phyloP scores from a whole-genome alignment of 352 stramenopile genomes.

The Globisporangium emineosum region DNA sequence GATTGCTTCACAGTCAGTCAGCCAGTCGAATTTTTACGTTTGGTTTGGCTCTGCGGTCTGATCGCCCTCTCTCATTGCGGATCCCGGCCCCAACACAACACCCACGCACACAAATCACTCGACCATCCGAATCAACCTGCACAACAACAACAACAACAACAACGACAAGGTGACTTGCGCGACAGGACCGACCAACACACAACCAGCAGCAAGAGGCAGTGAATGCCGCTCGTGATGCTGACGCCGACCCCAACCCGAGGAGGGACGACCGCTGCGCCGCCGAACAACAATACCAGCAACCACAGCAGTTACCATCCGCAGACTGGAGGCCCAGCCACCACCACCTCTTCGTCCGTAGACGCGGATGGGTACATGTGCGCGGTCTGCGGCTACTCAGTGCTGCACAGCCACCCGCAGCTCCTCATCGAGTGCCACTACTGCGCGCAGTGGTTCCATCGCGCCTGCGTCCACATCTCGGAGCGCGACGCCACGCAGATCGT shows the following conservation, averaged over 20 bases:
- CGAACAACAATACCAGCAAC: neutral
- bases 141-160: constrained; percentile 4
- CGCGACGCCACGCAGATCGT: constrained; percentile 44
- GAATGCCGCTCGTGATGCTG: constrained; percentile 13
- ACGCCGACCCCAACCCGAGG: constrained; percentile 6
- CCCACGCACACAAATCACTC: neutral
- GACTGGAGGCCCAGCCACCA: neutral
- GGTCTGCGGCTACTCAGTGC: constrained; percentile 19
- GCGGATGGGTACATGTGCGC: constrained; percentile 18
- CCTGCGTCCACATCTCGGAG: constrained; percentile 45
- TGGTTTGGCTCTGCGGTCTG: neutral
- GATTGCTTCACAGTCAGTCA: constrained; percentile 1
- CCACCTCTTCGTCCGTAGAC: neutral
- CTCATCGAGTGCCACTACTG: constrained; percentile 56
- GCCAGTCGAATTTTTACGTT: constrained; percentile 1
- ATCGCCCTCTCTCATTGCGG: constrained; percentile 7
- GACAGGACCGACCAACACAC: neutral
- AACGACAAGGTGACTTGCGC: neutral
- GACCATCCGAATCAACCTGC: neutral
- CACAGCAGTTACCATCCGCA: constrained; percentile 4
- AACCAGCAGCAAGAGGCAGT: neutral
- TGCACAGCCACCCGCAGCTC: constrained; percentile 24
- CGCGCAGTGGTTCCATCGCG: constrained; percentile 47
- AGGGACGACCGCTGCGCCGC: neutral
- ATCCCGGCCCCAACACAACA: neutral